These are phyloP conservation scores for Fragosphaeria purpurea DNA, from an alignment of 2,329 filamentous ascomycete genomes.

Conservation along the genomic window DNA sequence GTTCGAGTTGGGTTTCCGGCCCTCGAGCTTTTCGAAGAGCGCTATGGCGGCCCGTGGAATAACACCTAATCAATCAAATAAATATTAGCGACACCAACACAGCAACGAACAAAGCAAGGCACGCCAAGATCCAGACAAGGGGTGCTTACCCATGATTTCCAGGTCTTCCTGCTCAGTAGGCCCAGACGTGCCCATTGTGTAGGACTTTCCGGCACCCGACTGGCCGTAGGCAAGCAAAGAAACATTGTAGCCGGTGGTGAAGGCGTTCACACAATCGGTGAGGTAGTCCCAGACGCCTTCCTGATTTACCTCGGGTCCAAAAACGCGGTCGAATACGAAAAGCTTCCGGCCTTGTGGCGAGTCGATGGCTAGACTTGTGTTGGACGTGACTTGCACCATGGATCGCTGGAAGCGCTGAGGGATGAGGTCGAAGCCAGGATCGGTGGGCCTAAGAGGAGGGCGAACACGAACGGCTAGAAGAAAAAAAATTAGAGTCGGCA, in stretches of 20 bases:
- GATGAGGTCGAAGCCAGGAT: conserved; percentile 90
- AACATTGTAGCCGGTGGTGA: conserved; percentile 96
- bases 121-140: conserved; percentile 8
- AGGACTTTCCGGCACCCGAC: conserved; percentile 94
- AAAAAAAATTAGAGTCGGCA: conserved; percentile 6
- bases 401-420: conserved; percentile 90
- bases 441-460: conserved; percentile 69
- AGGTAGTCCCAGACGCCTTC: conserved; percentile 93
- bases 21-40: conserved; percentile 80
- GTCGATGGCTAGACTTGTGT: conserved; percentile 80
- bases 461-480: conserved; percentile 77
- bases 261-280: conserved; percentile 78
- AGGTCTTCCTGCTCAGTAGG: conserved; percentile 63
- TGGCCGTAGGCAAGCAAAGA: conserved; percentile 95
- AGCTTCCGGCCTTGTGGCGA: conserved; percentile 86
- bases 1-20: conserved; percentile 34
- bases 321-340: conserved; percentile 95
- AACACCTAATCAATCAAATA: conserved; percentile 52
- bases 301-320: conserved; percentile 71
- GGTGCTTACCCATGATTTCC: conserved; percentile 63
- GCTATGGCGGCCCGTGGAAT: conserved; percentile 81
- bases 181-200: conserved; percentile 95
- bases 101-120: too few relatives aligned
- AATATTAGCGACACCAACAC: too few relatives aligned
- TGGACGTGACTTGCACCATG: conserved; percentile 80